phyloP scores from a whole-genome alignment of 192 early-diverging fungal genomes.

The Coemansia sp. region DNA sequence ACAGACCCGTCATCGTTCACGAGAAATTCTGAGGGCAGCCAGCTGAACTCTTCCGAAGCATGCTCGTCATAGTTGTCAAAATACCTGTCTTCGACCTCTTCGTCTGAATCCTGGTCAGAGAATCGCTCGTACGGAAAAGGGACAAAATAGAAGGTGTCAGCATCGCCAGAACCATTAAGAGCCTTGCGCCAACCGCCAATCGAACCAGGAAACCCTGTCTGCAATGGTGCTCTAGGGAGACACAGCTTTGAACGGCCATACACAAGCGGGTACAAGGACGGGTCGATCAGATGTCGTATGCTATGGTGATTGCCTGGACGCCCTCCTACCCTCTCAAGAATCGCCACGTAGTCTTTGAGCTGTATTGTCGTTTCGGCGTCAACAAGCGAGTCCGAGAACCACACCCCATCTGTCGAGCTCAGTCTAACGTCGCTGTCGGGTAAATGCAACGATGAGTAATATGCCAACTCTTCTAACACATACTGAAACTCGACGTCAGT shows the following conservation, averaged over 20 bases:
- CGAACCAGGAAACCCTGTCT: slow-evolving; percentile 13
- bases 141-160: background rate
- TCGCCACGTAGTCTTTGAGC: background rate
- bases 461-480: slow-evolving; percentile 48
- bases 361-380: slow-evolving; percentile 9
- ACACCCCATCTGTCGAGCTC: slow-evolving; percentile 36
- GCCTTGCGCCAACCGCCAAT: slow-evolving; percentile 14
- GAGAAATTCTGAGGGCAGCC: slow-evolving; percentile 67
- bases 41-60: slow-evolving; percentile 31
- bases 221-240: slow-evolving; percentile 10
- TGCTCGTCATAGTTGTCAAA: background rate
- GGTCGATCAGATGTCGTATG: slow-evolving; percentile 55
- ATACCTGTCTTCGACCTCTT: background rate
- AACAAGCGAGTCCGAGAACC: slow-evolving; percentile 40
- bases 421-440: slow-evolving; percentile 20
- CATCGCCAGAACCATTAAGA: background rate
- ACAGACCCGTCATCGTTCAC: slow-evolving; percentile 52
- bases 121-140: background rate
- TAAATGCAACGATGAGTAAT: slow-evolving; percentile 20
- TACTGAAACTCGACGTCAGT: slow-evolving; percentile 43
- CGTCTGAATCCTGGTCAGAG: background rate
- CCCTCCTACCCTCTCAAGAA: background rate
- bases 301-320: slow-evolving; percentile 51
- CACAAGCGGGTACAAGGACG: slow-evolving; percentile 52
- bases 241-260: slow-evolving; percentile 19